A percentile compares a stretch with the other conserved stretches of the same genome.
Evolutionary conservation across 805 yeast genomes (phyloP).

Genomic region (Starmerella etchellsii): DNA sequence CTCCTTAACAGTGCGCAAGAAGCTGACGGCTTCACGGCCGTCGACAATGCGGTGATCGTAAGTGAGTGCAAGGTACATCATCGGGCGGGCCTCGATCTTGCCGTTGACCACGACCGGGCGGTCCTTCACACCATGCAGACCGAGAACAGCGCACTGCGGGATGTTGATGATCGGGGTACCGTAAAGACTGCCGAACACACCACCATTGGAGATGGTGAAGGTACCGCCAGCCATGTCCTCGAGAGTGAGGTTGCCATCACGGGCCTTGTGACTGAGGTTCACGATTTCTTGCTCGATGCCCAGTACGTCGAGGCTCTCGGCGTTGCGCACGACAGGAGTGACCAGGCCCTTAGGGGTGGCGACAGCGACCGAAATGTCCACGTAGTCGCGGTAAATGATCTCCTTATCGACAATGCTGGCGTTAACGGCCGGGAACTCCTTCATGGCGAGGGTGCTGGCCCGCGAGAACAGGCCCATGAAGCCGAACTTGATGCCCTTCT

Average conservation of each 20-base stretch:
- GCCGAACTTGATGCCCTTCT: constrained; percentile 88
- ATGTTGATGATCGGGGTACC: constrained; percentile 97
- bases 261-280: constrained; percentile 76
- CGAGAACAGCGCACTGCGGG: constrained; percentile 97
- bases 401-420: constrained; percentile 69
- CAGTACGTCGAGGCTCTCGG: constrained; percentile 75
- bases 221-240: constrained; percentile 99
- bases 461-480: constrained; percentile 98
- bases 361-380: constrained; percentile 90
- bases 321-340: constrained; percentile 95
- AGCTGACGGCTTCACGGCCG: constrained; percentile 97
- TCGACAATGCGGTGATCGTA: constrained; percentile 97
- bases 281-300: constrained; percentile 83
- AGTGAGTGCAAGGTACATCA: constrained; percentile 98
- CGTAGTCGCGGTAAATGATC: constrained; percentile 90
- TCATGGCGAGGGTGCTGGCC: constrained; percentile 85
- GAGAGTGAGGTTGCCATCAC: constrained; percentile 89
- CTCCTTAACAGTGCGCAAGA: constrained; percentile 92
- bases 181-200: constrained; percentile 92
- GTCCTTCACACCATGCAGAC: constrained; percentile 93
- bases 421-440: constrained; percentile 88
- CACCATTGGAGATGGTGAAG: constrained; percentile 97
- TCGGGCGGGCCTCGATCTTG: constrained; percentile 91
- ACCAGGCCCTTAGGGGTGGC: constrained; percentile 99
- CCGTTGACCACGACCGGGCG: constrained; percentile 96